phyloP scores from a whole-genome alignment of 805 yeast genomes.

The Cyberlindnera suaveolens region DNA sequence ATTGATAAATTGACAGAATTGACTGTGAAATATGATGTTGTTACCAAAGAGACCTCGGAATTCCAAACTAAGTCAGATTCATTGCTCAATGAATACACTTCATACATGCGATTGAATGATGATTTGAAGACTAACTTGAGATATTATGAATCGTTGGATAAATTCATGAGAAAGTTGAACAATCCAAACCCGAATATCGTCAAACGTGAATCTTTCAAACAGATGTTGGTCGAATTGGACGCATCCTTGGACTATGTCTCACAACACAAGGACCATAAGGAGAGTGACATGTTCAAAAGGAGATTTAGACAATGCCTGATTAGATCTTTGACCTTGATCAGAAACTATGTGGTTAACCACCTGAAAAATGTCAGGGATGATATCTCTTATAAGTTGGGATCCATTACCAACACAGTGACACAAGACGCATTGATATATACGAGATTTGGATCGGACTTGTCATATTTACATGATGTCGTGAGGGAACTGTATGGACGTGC shows the following conservation, averaged over 20 bases:
- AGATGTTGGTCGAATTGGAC: constrained; percentile 54
- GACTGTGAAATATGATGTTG: constrained; percentile 46
- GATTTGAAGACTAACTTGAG: constrained; percentile 44
- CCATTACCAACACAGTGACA: constrained; percentile 31
- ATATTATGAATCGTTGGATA: constrained; percentile 66
- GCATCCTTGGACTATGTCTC: constrained; percentile 56
- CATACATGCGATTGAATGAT: constrained; percentile 34
- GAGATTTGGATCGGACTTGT: constrained; percentile 47
- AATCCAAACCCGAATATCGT: constrained; percentile 67
- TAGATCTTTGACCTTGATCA: constrained; percentile 67
- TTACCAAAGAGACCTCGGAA: constrained; percentile 54
- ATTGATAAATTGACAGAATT: constrained; percentile 41
- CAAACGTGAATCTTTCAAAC: constrained; percentile 46
- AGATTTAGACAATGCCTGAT: constrained; percentile 81
- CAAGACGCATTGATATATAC: constrained; percentile 61
- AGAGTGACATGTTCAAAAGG: constrained; percentile 58
- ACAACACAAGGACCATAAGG: constrained; percentile 48
- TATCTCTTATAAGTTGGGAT: constrained; percentile 21
- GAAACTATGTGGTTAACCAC: constrained; percentile 50
- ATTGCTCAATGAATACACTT: constrained; percentile 40
- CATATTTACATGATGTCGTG: constrained; percentile 30
- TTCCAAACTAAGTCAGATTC: constrained; percentile 53
- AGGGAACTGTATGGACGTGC: constrained; percentile 33
- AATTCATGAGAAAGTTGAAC: constrained; percentile 61
- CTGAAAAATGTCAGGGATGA: constrained; percentile 30